A percentile compares a stretch with the other conserved stretches of the same genome.
Conservation (phyloP, 2,329 filamentous ascomycete genomes). For the Sporothrix pallida region DNA sequence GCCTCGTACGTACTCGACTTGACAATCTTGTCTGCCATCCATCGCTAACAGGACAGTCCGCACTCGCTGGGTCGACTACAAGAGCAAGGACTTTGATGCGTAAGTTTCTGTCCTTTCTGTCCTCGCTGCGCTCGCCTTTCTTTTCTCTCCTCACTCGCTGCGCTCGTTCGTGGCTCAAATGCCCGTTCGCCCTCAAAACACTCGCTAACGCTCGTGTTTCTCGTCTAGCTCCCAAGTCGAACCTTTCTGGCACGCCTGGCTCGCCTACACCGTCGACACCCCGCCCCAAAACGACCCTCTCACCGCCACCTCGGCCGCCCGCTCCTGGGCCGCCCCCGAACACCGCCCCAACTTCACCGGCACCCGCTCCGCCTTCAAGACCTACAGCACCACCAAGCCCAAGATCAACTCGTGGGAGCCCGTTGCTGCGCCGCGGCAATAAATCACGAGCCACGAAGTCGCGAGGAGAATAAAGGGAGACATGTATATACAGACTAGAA, state of each 20-base stretch:
- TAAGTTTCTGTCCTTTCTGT: conserved; percentile 48
- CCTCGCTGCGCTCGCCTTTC: background rate
- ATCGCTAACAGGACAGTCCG: conserved; percentile 69
- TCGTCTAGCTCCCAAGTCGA: conserved; percentile 75
- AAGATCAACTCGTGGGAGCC: conserved; percentile 48
- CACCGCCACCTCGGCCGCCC: conserved; percentile 57
- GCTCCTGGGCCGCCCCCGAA: conserved; percentile 76
- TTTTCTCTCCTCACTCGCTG: background rate
- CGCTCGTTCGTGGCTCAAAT: background rate
- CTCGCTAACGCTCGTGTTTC: conserved; percentile 16
- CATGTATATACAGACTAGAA: background rate
- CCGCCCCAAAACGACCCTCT: conserved; percentile 79
- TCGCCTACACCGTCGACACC: conserved; percentile 90
- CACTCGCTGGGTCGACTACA: conserved; percentile 98
- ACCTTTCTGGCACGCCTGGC: conserved; percentile 98
- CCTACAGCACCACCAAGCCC: conserved; percentile 78
- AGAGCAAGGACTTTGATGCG: conserved; percentile 81
- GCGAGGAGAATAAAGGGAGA: background rate
- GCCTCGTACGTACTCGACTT: conserved; percentile 67
- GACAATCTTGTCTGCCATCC: background rate
- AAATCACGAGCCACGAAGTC: background rate
- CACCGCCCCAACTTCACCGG: conserved; percentile 76
- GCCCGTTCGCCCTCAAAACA: background rate
- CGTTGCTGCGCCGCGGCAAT: conserved; percentile 43
- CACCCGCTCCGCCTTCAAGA: conserved; percentile 81